phyloP scores from a whole-genome alignment of 2,329 filamentous ascomycete genomes.

The Exophiala sp. region DNA sequence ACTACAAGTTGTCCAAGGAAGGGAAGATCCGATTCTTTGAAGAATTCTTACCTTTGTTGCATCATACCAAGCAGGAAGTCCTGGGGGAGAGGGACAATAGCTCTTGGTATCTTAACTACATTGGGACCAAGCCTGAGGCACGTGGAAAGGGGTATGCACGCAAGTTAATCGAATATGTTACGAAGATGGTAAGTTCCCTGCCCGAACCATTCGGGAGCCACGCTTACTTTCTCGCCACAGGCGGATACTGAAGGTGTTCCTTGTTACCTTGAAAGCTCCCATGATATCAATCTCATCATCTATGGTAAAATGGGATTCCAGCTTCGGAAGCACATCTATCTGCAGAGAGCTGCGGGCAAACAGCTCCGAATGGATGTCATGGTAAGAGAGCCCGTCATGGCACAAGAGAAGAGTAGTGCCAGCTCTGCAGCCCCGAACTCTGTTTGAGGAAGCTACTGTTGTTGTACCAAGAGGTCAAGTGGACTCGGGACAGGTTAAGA shows the following conservation, averaged over 20 bases:
- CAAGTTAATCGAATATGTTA: slow-evolving; percentile 65
- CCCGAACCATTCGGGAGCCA: background rate
- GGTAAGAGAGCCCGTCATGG: slow-evolving; percentile 60
- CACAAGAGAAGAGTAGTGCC: slow-evolving; percentile 1
- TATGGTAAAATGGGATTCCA: slow-evolving; percentile 73
- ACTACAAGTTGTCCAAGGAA: slow-evolving; percentile 66
- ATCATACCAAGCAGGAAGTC: slow-evolving; percentile 63
- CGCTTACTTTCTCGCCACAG: slow-evolving; percentile 33
- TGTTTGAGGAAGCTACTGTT: background rate
- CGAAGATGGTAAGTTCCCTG: slow-evolving; percentile 49
- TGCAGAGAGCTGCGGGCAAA: slow-evolving; percentile 50
- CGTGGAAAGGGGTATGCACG: slow-evolving; percentile 67
- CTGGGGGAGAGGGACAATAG: slow-evolving; percentile 61
- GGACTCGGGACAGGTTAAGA: too few relatives aligned
- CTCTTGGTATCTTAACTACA: slow-evolving; percentile 76
- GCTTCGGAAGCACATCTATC: slow-evolving; percentile 55
- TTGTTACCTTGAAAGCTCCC: slow-evolving; percentile 75
- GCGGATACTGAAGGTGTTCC: slow-evolving; percentile 63
- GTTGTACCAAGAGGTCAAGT: background rate
- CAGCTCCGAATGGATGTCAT: slow-evolving; percentile 65
- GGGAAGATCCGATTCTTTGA: slow-evolving; percentile 67
- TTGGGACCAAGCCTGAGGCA: slow-evolving; percentile 66
- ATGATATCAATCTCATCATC: slow-evolving; percentile 60
- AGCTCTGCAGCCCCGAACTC: slow-evolving; percentile 2
- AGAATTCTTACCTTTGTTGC: slow-evolving; percentile 69